Conservation (phyloP, 2,329 filamentous ascomycete genomes). For the Mycogone perniciosa region DNA sequence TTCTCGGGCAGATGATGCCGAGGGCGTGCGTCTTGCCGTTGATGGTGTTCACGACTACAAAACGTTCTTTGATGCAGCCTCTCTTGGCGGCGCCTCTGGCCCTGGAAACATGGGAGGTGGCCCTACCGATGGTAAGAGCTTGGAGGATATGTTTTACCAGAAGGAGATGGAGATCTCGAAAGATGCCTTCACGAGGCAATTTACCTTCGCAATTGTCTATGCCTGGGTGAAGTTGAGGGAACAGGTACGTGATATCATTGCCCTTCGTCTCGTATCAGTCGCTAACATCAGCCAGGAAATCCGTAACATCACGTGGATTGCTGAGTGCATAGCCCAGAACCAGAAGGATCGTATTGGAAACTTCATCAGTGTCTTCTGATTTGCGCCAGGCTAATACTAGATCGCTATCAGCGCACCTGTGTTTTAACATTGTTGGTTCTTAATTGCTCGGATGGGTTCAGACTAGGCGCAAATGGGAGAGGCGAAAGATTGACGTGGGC, state of each 20-base stretch:
- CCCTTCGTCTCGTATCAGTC: neutral
- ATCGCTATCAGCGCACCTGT: constrained; percentile 32
- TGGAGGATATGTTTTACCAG: constrained; percentile 98
- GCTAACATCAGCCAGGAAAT: constrained; percentile 67
- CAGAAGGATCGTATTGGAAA: constrained; percentile 98
- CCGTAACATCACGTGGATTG: constrained; percentile 98
- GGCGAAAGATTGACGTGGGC: constrained; percentile 15
- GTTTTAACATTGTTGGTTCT: constrained; percentile 35
- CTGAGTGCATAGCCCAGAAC: constrained; percentile 98
- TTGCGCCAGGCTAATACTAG: constrained; percentile 13
- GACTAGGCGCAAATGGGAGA: constrained; percentile 27
- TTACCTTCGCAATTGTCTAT: constrained; percentile 91
- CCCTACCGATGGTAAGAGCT: constrained; percentile 75
- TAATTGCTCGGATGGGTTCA: constrained; percentile 31
- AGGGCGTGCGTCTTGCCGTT: constrained; percentile 87
- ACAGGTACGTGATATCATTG: constrained; percentile 59
- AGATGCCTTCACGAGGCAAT: constrained; percentile 89
- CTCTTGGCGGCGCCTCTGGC: constrained; percentile 63
- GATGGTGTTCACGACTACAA: constrained; percentile 94
- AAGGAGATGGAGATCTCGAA: constrained; percentile 99
- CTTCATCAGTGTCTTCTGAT: constrained; percentile 94
- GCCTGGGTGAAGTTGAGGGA: constrained; percentile 97
- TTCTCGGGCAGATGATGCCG: constrained; percentile 87
- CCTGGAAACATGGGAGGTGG: constrained; percentile 79
- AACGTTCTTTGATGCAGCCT: constrained; percentile 88